These are phyloP conservation scores for Cochlearia excelsa DNA, from an alignment of 345 rosid species.

Conservation along the genomic window DNA sequence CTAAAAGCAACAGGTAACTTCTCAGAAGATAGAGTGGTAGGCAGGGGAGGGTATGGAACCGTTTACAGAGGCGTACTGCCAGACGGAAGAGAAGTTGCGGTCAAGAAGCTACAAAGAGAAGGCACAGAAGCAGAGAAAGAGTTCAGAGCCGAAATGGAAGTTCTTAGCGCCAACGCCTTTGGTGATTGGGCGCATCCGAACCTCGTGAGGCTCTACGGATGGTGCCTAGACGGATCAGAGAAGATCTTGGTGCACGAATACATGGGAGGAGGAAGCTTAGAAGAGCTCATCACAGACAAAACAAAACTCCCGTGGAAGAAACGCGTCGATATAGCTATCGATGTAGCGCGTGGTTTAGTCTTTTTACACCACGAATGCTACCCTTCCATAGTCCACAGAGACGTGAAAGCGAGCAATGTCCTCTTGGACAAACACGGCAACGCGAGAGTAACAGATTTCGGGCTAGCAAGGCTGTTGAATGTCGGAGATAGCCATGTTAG, in stretches of 20 bases:
- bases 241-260: conserved; percentile 80
- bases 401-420: conserved; percentile 94
- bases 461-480: conserved; percentile 72
- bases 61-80: conserved; percentile 77
- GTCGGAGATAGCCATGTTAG: conserved; percentile 83
- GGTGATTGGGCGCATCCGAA: conserved; percentile 95
- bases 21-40: conserved; percentile 67
- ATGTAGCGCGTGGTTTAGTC: conserved; percentile 67
- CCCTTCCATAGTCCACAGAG: conserved; percentile 86
- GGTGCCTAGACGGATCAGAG: conserved; percentile 78
- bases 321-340: conserved; percentile 61
- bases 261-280: conserved; percentile 88
- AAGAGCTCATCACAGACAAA: conserved; percentile 69
- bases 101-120: conserved; percentile 81
- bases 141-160: conserved; percentile 91
- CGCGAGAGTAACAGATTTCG: conserved; percentile 86
- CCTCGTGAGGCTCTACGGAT: conserved; percentile 83
- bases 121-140: conserved; percentile 87
- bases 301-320: conserved; percentile 55
- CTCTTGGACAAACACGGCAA: conserved; percentile 63
- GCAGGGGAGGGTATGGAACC: conserved; percentile 85
- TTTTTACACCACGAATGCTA: conserved; percentile 90
- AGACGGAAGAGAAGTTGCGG: conserved; percentile 84
- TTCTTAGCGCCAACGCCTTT: conserved; percentile 62
- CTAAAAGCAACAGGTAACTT: conserved; percentile 77